phyloP scores from a whole-genome alignment of 2,329 filamentous ascomycete genomes.

The Penicillium frequentans region DNA sequence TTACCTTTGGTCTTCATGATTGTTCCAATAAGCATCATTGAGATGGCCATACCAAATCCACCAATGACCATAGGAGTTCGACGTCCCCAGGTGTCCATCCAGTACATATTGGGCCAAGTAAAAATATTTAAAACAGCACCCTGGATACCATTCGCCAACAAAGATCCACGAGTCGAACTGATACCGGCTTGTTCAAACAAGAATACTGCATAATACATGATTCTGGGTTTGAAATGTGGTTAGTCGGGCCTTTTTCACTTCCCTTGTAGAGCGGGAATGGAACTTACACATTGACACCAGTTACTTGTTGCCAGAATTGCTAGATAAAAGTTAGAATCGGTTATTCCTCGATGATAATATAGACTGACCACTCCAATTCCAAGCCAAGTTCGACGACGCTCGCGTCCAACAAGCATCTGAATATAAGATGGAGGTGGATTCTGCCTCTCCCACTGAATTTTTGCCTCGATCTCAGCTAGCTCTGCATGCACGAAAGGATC shows the following conservation, averaged over 20 bases:
- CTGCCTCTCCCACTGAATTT: conserved; percentile 12
- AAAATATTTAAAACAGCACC: conserved; percentile 31
- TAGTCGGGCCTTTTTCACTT: background rate
- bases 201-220: conserved; percentile 33
- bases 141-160: conserved; percentile 31
- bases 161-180: conserved; percentile 17
- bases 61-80: conserved; percentile 28
- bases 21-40: conserved; percentile 29
- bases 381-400: conserved; percentile 21
- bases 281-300: conserved; percentile 23
- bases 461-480: conserved; percentile 18
- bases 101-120: conserved; percentile 30
- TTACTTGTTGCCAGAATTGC: conserved; percentile 26
- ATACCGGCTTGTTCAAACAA: conserved; percentile 32
- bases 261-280: background rate
- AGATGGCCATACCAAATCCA: conserved; percentile 25
- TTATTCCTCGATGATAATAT: background rate
- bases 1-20: conserved; percentile 29
- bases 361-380: conserved; percentile 23
- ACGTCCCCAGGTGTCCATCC: conserved; percentile 31
- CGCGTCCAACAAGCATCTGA: conserved; percentile 17
- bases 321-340: background rate
- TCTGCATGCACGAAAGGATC: conserved; percentile 13
- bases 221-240: conserved; percentile 5
- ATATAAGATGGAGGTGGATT: conserved; percentile 18